These are phyloP conservation scores for Phytophthora melonis DNA, from an alignment of 352 stramenopile genomes.

Conservation along the genomic window DNA sequence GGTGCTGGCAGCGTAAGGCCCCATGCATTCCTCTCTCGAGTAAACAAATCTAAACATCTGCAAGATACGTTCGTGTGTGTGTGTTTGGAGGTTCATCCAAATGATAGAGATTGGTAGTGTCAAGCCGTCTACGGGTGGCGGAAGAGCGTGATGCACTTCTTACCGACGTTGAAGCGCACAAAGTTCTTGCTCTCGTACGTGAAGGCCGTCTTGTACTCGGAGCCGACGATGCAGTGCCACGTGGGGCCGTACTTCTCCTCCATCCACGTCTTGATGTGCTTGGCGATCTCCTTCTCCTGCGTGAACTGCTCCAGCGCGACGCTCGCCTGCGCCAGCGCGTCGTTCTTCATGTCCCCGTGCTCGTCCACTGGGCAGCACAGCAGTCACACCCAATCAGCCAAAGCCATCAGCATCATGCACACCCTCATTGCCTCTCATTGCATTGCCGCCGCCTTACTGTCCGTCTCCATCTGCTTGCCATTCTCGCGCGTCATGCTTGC, in stretches of 20 bases:
- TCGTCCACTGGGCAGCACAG: constrained; percentile 68
- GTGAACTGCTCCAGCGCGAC: constrained; percentile 81
- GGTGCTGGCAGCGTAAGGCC: neutral
- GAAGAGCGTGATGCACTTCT: constrained; percentile 89
- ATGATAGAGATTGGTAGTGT: neutral
- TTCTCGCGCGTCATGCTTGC: constrained; percentile 61
- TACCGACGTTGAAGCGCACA: constrained; percentile 85
- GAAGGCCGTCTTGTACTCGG: constrained; percentile 45
- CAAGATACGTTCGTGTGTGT: constrained; percentile 12
- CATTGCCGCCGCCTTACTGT: constrained; percentile 51
- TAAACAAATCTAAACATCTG: constrained; percentile 36
- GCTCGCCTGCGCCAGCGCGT: constrained; percentile 69
- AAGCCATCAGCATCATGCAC: neutral
- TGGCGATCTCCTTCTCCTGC: constrained; percentile 84
- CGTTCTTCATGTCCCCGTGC: constrained; percentile 87
- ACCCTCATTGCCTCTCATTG: neutral
- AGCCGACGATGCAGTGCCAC: constrained; percentile 84
- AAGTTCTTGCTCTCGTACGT: constrained; percentile 89
- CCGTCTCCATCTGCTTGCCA: constrained; percentile 85
- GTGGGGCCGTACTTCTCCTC: constrained; percentile 70
- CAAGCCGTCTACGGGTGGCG: constrained; percentile 56
- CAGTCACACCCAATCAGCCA: neutral
- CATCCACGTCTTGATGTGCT: constrained; percentile 82
- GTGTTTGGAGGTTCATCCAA: neutral
- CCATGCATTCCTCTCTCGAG: constrained; percentile 4